Evolutionary conservation across 441 rosid genomes (phyloP), one percentile per base, ranked within the genome.

Genomic region (Hypseocharis bilobata): DNA sequence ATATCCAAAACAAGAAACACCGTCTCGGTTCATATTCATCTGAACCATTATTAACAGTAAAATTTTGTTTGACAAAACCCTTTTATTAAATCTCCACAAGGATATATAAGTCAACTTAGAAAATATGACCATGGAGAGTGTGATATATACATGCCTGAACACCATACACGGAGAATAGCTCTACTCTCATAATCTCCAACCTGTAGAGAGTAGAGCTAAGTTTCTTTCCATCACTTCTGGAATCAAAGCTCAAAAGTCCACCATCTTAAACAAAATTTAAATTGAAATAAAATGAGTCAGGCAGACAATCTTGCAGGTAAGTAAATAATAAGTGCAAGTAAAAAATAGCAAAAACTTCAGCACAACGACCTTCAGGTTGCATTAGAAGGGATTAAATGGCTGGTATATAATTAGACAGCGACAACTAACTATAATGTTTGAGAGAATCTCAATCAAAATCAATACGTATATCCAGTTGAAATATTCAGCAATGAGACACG

Each of bases 121-220:
- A 64, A 67, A 62, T 64, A 66, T 27, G 36, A 29, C 38, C 27
- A 32, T 47, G 58, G 17, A 52, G 72, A 74, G 29, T 29, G 68
- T 62, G 47, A 55, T 3, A 61, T 3, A 61, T 72, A 79, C 80
- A 63, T 74, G 81, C 98, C 96, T 89, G 90, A 67, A 59, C 72
- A 49, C 96, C 93, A 70, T 89, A 86, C 28, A 86, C 83, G 7
- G 95, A 89, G 72, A 89, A 80, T 13, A 92, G 83, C 74, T 92
- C 88, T 44, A 92, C 86, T 71, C 82, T 83, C 83, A 86, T 74
- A 47, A 88, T 81, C 78, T 89, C 96, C 83, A 89, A 78, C 52
- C 92, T 72, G 70, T 86, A 89, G 45, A 88, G 78, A 73, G 78
- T 79, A 49, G 89, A 83, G 74, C 79, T 70, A 62, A 63, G 60